Evolutionary conservation across 2,329 filamentous ascomycete species (phyloP), one percentile per base, ranked within the genome.

Genomic region (Fulvia fulva): DNA sequence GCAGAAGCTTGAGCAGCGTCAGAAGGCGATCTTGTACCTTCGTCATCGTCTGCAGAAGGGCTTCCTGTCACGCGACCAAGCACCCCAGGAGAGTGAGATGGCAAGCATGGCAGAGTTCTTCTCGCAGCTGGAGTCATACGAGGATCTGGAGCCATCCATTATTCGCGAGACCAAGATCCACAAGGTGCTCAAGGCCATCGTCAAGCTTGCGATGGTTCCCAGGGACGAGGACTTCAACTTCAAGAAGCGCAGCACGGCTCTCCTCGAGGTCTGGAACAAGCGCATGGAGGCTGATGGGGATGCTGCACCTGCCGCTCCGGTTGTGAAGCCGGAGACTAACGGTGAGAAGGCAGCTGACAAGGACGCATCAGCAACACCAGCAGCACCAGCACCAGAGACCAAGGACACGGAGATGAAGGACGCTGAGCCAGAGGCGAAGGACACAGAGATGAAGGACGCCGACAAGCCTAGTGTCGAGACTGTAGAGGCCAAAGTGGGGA

Each of bases 141-240:
- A 84, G 1, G 89, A 96, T 64, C 83, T 97, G 4, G 93, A 97
- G 72, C 90, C 89, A 28, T 86, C 86, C 65, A 94, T 97, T 67
- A 96, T 97, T 69, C 86, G 90, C 63, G 81, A 79, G 14, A 99
- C 94, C 62, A 99, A 97, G 82, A 97, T 99, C 76, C 93, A 97
- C 84, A 99, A 99, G 79, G 93, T 99, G 11, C 82, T 99, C 57
- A 96, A 95, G 78, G 91, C 88, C 4, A 94, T 99, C 65, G 80
- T 97, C 68, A 97, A 96, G 79, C 81, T 99, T 8, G 83, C 87
- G 45, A 82, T 82, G 3, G 96, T 99, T 66, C 92, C 92, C 5
- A 87, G 87, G 61, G 94, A 99, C 64, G 89, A 92, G 34, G 89
- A 96, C 65, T 95, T 88, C 74, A 79, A 89, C 56, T 97, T 99